Conservation (phyloP, 768 basidiomycete species). For the Leucogyrophana mollusca region DNA sequence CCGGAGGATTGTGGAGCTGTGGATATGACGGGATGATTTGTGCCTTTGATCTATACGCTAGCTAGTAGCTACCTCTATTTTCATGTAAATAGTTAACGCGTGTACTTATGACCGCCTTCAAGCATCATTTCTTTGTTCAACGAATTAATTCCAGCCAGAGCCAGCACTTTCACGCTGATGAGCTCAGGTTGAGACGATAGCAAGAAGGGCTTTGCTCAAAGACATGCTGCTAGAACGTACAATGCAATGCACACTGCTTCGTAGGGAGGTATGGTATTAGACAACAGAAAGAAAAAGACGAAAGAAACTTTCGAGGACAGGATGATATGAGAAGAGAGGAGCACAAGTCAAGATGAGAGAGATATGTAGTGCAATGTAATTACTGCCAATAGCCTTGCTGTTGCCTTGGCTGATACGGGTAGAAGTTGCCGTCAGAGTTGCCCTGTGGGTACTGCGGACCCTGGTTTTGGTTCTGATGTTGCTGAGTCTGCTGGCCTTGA, state of each 20-base stretch:
- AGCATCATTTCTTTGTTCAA: too few relatives aligned
- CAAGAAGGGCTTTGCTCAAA: slow-evolving; percentile 13
- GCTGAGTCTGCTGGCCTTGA: slow-evolving; percentile 47
- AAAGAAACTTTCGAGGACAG: slow-evolving; percentile 13
- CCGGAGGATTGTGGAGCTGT: too few relatives aligned
- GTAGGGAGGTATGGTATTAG: slow-evolving; percentile 26
- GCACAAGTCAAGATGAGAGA: slow-evolving; percentile 11
- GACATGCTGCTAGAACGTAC: slow-evolving; percentile 27
- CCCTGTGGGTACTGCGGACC: slow-evolving; percentile 45
- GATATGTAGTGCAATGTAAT: slow-evolving; percentile 4
- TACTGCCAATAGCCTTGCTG: slow-evolving; percentile 59
- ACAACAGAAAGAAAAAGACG: slow-evolving; percentile 25
- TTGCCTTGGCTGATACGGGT: slow-evolving; percentile 68
- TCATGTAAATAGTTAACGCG: too few relatives aligned
- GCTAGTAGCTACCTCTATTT: too few relatives aligned
- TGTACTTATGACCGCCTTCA: too few relatives aligned
- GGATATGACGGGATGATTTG: too few relatives aligned
- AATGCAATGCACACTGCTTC: slow-evolving; percentile 25
- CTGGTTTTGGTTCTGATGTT: slow-evolving; percentile 33
- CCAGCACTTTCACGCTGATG: too few relatives aligned
- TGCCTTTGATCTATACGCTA: too few relatives aligned
- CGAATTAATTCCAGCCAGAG: too few relatives aligned
- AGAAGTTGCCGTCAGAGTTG: slow-evolving; percentile 64
- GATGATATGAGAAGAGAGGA: slow-evolving; percentile 17
- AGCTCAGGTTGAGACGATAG: slow-evolving; percentile 23